Evolutionary conservation across 805 yeast genomes (phyloP), one percentile per base, ranked within the genome.

Genomic region (Nakazawaea anatomiae): DNA sequence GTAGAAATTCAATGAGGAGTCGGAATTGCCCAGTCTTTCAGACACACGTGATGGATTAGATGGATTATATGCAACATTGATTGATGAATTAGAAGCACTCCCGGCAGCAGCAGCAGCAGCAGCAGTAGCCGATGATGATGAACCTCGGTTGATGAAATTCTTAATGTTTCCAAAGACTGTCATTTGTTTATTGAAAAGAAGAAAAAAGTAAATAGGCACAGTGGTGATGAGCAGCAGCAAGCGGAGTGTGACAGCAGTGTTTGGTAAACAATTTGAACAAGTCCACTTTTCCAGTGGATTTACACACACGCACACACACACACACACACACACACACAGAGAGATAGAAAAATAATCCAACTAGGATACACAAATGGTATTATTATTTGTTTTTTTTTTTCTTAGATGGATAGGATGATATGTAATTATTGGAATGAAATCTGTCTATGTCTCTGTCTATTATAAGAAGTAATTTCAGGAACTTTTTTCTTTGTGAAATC

Each of bases 101-200:
- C 40, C 10, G 40, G 18, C n/a, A 18, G n/a, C n/a, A 38, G 14
- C 7, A 36, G 35, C 35, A 32, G 35, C 35, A 32, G 35, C 35
- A 32, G 35, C 35, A 32, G 35, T 9, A 29, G 27, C 12, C 35
- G 36, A n/a, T 28, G 46, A 34, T 5, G 46, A 32, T n/a, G 41
- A 27, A 12, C 41, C 36, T 28, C 47, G 32, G 25, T 28, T 43
- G 36, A 49, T 43, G 38, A 49, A 49, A 25, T 25, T 49, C 30
- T 40, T 49, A 41, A 49, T 44, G 41, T 44, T 49, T 5, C 48
- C 45, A 34, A 49, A 39, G 25, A 49, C 48, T 18, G 52, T 49
- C 52, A 49, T 47, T 7, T 10, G 25, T 18, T 14, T 28, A 18
- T 32, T 3, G 30, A 31, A 34, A 10, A 11, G n/a, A n/a, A 38